These are phyloP conservation scores for Bimuria novae-zelandiae DNA, from an alignment of 2,329 filamentous ascomycete species.

Conservation along the genomic window DNA sequence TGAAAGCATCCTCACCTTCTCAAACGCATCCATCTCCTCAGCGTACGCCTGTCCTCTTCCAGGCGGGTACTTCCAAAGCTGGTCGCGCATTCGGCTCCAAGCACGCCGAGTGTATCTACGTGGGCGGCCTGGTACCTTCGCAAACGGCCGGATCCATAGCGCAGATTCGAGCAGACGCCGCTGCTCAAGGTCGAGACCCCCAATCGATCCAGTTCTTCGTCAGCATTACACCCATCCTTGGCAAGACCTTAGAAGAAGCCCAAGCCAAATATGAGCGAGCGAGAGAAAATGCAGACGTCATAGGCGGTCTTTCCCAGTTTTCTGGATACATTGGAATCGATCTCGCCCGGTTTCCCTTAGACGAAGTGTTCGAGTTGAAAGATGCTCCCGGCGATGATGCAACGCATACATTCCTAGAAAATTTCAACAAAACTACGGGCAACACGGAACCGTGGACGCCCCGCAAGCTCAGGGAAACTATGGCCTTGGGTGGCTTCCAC, in stretches of 20 bases:
- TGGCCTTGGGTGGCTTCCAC: slow-evolving; percentile 68
- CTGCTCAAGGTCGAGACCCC: slow-evolving; percentile 8
- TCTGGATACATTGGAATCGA: slow-evolving; percentile 74
- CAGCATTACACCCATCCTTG: slow-evolving; percentile 66
- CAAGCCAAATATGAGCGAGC: slow-evolving; percentile 64
- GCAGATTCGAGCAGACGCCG: slow-evolving; percentile 62
- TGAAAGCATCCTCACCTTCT: slow-evolving; percentile 68
- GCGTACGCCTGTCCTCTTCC: slow-evolving; percentile 68
- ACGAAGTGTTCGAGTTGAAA: slow-evolving; percentile 68
- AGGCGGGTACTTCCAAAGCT: slow-evolving; percentile 67
- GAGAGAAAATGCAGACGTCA: slow-evolving; percentile 61
- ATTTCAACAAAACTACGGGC: too few relatives aligned
- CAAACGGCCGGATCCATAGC: slow-evolving; percentile 64
- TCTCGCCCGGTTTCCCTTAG: slow-evolving; percentile 60
- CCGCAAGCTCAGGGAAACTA: slow-evolving; percentile 68
- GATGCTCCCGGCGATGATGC: too few relatives aligned
- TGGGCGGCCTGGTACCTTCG: slow-evolving; percentile 65
- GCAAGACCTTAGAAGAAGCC: slow-evolving; percentile 67
- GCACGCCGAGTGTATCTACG: slow-evolving; percentile 72
- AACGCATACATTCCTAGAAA: too few relatives aligned
- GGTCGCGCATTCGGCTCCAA: slow-evolving; percentile 69
- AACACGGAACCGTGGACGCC: too few relatives aligned
- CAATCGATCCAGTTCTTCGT: slow-evolving; percentile 65
- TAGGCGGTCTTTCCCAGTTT: slow-evolving; percentile 70
- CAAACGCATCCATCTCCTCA: slow-evolving; percentile 67